A percentile compares a stretch with the other conserved stretches of the same genome.
These are phyloP conservation scores for Aspergillus sp. DNA, from an alignment of 2,329 filamentous ascomycete genomes.

Conservation along the genomic window DNA sequence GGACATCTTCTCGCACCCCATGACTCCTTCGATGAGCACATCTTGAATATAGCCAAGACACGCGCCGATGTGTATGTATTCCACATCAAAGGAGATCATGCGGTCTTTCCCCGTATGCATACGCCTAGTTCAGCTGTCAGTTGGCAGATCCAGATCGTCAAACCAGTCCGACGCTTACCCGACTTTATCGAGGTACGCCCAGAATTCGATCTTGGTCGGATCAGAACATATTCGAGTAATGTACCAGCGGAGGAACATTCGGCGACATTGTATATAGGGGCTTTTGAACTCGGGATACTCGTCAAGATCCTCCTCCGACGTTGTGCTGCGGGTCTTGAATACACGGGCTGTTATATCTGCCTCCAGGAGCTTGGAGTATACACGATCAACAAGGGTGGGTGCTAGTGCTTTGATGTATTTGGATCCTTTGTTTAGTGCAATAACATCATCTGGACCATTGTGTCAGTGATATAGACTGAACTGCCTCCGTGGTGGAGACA, in stretches of 20 bases:
- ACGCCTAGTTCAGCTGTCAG: slow-evolving; percentile 49
- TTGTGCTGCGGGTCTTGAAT: slow-evolving; percentile 63
- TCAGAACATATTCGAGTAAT: slow-evolving; percentile 73
- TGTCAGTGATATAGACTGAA: background rate
- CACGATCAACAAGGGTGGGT: slow-evolving; percentile 78
- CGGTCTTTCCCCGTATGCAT: slow-evolving; percentile 80
- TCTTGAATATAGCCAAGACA: slow-evolving; percentile 76
- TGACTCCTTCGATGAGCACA: slow-evolving; percentile 72
- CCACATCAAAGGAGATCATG: slow-evolving; percentile 71
- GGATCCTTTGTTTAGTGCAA: slow-evolving; percentile 66
- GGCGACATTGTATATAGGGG: slow-evolving; percentile 73
- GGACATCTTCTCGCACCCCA: slow-evolving; percentile 67
- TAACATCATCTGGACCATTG: slow-evolving; percentile 62
- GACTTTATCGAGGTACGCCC: slow-evolving; percentile 82
- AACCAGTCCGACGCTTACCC: slow-evolving; percentile 49
- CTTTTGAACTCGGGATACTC: slow-evolving; percentile 65
- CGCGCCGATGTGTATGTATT: slow-evolving; percentile 76
- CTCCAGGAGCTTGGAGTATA: slow-evolving; percentile 77
- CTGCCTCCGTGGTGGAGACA: no score
- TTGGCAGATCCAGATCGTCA: background rate
- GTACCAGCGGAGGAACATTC: slow-evolving; percentile 74
- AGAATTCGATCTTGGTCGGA: slow-evolving; percentile 73
- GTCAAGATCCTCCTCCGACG: slow-evolving; percentile 67
- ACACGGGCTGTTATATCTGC: slow-evolving; percentile 81
- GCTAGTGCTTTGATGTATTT: slow-evolving; percentile 80